phyloP scores from a whole-genome alignment of 805 yeast genomes.

The Millerozyma miso region DNA sequence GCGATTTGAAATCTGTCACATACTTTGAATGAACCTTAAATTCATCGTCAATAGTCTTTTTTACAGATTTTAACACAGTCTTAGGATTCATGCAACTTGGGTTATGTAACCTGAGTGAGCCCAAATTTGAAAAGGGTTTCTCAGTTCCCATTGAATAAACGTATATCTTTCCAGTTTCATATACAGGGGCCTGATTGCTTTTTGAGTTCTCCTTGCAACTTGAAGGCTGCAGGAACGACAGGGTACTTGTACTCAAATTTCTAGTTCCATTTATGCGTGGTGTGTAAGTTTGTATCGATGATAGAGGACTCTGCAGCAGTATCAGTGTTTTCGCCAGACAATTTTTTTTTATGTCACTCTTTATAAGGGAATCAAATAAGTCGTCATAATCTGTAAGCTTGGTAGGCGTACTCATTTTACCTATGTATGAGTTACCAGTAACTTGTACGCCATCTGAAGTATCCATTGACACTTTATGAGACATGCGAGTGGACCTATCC shows the following conservation, averaged over 20 bases:
- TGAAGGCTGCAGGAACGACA: background rate
- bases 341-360: background rate
- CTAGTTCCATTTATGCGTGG: background rate
- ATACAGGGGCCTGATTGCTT: background rate
- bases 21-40: constrained; percentile 12
- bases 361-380: constrained; percentile 2
- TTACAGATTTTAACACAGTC: constrained; percentile 6
- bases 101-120: constrained; percentile 1
- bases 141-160: constrained; percentile 1
- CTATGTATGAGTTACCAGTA: background rate
- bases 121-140: constrained; percentile 1
- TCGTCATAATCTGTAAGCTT: background rate
- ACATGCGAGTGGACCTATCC: background rate
- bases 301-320: background rate
- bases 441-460: background rate
- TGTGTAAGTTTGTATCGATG: background rate
- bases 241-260: background rate
- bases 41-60: constrained; percentile 11
- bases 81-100: background rate
- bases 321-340: background rate
- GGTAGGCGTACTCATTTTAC: background rate
- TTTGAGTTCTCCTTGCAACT: background rate
- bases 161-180: constrained; percentile 5
- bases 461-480: background rate
- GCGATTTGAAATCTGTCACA: constrained; percentile 1